Conservation (phyloP, 306 rosid genomes). For the Sesbania bispinosa region DNA sequence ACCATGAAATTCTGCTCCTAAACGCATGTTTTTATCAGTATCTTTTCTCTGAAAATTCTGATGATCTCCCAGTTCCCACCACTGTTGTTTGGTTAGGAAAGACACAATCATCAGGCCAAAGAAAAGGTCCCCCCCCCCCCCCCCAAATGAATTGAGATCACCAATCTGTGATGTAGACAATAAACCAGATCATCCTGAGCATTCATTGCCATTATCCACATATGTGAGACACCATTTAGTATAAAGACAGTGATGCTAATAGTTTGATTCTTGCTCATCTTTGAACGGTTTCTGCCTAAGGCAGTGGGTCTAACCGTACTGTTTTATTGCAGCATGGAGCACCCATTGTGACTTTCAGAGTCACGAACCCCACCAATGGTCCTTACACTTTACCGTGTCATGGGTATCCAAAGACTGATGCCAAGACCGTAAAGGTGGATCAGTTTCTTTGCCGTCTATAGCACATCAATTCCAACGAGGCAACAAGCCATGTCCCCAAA, state of each 20-base stretch:
- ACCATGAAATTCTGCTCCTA: not conserved
- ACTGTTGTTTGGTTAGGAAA: not conserved
- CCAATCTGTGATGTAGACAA: constrained; percentile 6
- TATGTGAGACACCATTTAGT: constrained; percentile 18
- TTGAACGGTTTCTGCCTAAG: not conserved
- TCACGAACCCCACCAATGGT: constrained; percentile 25
- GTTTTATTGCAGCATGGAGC: constrained; percentile 28
- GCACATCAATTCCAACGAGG: not conserved
- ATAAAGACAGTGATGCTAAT: constrained; percentile 25
- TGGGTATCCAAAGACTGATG: constrained; percentile 35
- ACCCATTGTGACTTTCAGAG: constrained; percentile 16
- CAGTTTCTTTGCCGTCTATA: not conserved
- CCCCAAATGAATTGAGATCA: constrained; percentile 5
- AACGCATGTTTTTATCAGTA: not conserved
- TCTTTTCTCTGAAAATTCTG: not conserved
- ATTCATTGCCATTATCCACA: constrained; percentile 11
- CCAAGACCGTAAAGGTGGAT: not conserved
- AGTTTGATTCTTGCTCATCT: constrained; percentile 14
- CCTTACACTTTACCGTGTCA: not conserved
- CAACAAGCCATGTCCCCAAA: not conserved
- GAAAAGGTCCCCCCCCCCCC: too few relatives aligned
- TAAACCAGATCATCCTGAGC: constrained; percentile 4
- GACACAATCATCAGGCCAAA: not conserved
- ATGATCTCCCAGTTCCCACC: not conserved
- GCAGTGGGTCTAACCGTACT: constrained; percentile 38